These are phyloP conservation scores for Penicillium sp. DNA, from an alignment of 2,329 filamentous ascomycete genomes.

Conservation along the genomic window DNA sequence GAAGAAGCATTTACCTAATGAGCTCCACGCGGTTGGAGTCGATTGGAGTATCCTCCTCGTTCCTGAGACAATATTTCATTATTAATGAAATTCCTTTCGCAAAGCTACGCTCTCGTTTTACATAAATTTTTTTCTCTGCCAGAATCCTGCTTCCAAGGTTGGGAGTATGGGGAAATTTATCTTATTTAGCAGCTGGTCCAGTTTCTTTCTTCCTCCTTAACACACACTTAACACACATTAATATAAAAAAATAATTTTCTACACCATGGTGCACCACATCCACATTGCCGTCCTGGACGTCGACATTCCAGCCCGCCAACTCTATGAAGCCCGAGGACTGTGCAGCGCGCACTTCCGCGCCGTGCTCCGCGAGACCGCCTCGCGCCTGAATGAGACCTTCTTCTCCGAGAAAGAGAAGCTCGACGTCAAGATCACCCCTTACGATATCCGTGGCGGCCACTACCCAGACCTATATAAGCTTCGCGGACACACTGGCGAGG, in stretches of 20 bases:
- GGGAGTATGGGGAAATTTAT: conserved; percentile 1
- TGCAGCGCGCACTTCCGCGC: conserved; percentile 29
- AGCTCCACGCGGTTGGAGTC: conserved; percentile 19
- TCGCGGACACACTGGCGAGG: conserved; percentile 13
- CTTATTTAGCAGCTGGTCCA: conserved; percentile 1
- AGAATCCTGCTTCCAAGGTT: neutral
- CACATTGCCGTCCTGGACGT: conserved; percentile 29
- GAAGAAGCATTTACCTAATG: conserved; percentile 26
- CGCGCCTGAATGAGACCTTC: conserved; percentile 20
- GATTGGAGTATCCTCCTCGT: conserved; percentile 16
- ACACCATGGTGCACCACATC: conserved; percentile 24
- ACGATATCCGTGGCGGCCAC: conserved; percentile 28
- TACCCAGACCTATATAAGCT: conserved; percentile 26
- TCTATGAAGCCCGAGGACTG: conserved; percentile 27
- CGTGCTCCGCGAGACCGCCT: conserved; percentile 26
- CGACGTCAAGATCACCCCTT: conserved; percentile 24
- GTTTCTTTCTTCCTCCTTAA: neutral
- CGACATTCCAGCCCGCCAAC: conserved; percentile 26
- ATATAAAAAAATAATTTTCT: neutral
- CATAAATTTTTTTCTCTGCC: conserved; percentile 5
- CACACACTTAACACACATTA: neutral
- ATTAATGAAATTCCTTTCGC: conserved; percentile 3
- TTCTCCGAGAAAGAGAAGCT: conserved; percentile 16
- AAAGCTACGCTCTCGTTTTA: conserved; percentile 10
- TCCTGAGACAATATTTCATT: conserved; percentile 12